A percentile compares a stretch with the other conserved stretches of the same genome.
Conservation (phyloP, 495 filamentous ascomycete species). For the Oidiodendron maius region DNA sequence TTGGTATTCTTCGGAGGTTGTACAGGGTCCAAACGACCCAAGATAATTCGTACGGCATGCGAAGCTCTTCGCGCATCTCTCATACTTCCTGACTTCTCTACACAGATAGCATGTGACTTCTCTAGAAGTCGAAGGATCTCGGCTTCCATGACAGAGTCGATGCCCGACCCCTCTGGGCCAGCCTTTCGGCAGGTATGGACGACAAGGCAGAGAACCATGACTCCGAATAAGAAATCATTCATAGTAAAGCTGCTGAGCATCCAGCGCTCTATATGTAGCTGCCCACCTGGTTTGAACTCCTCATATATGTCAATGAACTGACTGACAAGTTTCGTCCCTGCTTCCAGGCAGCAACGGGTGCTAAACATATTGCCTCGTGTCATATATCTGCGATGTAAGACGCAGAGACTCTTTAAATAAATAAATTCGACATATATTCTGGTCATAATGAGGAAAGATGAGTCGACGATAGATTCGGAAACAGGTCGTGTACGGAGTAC, state of each 20-base stretch:
- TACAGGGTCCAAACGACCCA: no score
- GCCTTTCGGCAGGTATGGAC: not conserved
- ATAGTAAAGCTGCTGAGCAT: constrained; percentile 33
- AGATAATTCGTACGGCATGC: no score
- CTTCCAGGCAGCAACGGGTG: constrained; percentile 31
- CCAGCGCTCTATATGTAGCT: constrained; percentile 32
- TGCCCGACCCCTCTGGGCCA: not conserved
- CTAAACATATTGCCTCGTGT: constrained; percentile 3
- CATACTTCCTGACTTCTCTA: not conserved
- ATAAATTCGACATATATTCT: constrained; percentile 29
- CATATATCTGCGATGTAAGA: constrained; percentile 34
- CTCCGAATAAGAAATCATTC: constrained; percentile 40
- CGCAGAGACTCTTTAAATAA: constrained; percentile 30
- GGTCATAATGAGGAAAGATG: constrained; percentile 30
- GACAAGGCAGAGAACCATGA: constrained; percentile 35
- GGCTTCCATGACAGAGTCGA: not conserved
- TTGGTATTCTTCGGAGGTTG: no score
- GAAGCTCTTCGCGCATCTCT: no score
- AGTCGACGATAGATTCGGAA: constrained; percentile 28
- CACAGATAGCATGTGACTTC: constrained; percentile 1
- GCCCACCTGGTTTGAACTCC: constrained; percentile 30
- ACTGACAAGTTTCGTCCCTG: constrained; percentile 31
- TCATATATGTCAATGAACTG: constrained; percentile 31
- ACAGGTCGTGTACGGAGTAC: constrained; percentile 27
- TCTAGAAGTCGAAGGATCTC: not conserved